A percentile compares a stretch with the other conserved stretches of the same genome.
These are phyloP conservation scores for Yamadazyma membranifaciens DNA, from an alignment of 1,139 yeast species.

Conservation along the genomic window DNA sequence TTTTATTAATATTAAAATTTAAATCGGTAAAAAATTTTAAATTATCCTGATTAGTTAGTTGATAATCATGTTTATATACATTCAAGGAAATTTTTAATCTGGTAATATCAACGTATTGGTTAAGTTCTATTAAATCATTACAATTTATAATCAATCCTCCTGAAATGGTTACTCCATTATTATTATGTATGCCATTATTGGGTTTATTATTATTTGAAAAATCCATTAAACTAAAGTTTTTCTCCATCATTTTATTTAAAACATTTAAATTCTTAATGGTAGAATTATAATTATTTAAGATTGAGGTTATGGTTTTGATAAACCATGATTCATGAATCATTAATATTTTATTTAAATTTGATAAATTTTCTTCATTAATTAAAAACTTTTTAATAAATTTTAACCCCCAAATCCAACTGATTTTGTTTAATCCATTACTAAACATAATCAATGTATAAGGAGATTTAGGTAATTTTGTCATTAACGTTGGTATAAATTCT, in stretches of 20 bases:
- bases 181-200: no score
- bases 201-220: slow-evolving; percentile 16
- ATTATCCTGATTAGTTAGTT: slow-evolving; percentile 14
- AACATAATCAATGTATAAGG: slow-evolving; percentile 70
- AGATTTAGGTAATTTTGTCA: slow-evolving; percentile 47
- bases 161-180: no score
- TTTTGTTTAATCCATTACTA: slow-evolving; percentile 71
- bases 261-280: slow-evolving; percentile 33
- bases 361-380: slow-evolving; percentile 32
- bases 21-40: slow-evolving; percentile 1
- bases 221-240: slow-evolving; percentile 11
- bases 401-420: slow-evolving; percentile 76
- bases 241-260: slow-evolving; percentile 30
- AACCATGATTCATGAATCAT: slow-evolving; percentile 94
- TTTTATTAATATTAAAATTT: slow-evolving; percentile 5
- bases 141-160: slow-evolving; percentile 28
- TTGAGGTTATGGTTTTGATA: slow-evolving; percentile 74
- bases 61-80: slow-evolving; percentile 53
- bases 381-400: slow-evolving; percentile 71
- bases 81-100: slow-evolving; percentile 72
- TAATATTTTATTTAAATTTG: slow-evolving; percentile 55
- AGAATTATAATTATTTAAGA: slow-evolving; percentile 52
- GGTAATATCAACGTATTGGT: slow-evolving; percentile 69
- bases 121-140: slow-evolving; percentile 58
- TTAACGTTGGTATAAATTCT: slow-evolving; percentile 39